phyloP scores from a whole-genome alignment of 805 yeast species.

The Candida ipomoeae region DNA sequence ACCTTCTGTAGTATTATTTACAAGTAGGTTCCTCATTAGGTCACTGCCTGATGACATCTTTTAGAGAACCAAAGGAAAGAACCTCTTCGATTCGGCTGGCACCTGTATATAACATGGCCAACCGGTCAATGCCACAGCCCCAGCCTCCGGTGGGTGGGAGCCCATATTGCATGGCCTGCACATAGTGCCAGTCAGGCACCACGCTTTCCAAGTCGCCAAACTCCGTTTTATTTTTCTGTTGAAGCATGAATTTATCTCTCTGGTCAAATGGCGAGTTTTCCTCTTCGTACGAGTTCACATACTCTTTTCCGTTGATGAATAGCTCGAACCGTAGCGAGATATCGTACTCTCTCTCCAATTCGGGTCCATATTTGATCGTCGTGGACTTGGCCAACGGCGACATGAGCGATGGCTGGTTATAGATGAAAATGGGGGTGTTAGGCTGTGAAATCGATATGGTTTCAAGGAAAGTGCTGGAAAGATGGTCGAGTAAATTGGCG shows the following conservation, averaged over 20 bases:
- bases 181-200: constrained; percentile 67
- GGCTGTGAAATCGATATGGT: constrained; percentile 42
- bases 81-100: constrained; percentile 69
- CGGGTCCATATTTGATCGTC: constrained; percentile 22
- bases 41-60: constrained; percentile 60
- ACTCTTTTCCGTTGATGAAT: constrained; percentile 75
- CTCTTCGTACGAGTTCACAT: constrained; percentile 92
- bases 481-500: constrained; percentile 58
- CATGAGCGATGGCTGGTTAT: constrained; percentile 77
- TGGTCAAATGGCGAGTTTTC: constrained; percentile 86
- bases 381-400: constrained; percentile 85
- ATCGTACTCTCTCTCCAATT: constrained; percentile 22
- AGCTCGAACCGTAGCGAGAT: constrained; percentile 77
- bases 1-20: no score
- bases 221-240: constrained; percentile 45
- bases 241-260: constrained; percentile 54
- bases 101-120: constrained; percentile 73
- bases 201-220: constrained; percentile 59
- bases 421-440: constrained; percentile 63
- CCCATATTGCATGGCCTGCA: constrained; percentile 82
- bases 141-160: constrained; percentile 98
- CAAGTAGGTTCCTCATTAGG: no score
- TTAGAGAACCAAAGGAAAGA: constrained; percentile 66
- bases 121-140: constrained; percentile 91
- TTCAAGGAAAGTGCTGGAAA: constrained; percentile 63